Percentiles rank a stretch among this genome's conserved stretches.
These are phyloP conservation scores for Adansonia madagascariensis DNA, from an alignment of 441 rosid genomes.

Conservation along the genomic window DNA sequence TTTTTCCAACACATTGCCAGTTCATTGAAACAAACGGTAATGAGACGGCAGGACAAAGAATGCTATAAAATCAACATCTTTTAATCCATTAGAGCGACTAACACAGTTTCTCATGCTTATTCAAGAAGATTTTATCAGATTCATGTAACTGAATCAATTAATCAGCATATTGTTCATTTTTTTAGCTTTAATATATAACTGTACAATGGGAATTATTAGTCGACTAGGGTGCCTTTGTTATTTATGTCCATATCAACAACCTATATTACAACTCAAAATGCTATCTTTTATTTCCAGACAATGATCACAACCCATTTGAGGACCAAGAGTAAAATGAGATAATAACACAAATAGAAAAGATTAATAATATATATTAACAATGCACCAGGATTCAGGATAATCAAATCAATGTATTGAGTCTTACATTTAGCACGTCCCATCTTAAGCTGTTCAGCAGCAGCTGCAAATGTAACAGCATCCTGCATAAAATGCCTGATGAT, in stretches of 20 bases:
- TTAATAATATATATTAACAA: background rate
- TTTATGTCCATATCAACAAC: background rate
- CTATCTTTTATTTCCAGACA: background rate
- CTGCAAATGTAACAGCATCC: conserved; percentile 69
- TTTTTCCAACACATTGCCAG: background rate
- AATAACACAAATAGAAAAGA: background rate
- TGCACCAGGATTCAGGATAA: background rate
- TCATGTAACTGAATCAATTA: background rate
- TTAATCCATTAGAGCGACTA: background rate
- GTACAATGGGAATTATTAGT: background rate
- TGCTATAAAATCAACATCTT: background rate
- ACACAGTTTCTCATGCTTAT: background rate
- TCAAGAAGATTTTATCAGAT: background rate
- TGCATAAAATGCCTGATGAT: conserved; percentile 72
- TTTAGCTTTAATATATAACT: background rate
- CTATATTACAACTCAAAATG: conserved; percentile 2
- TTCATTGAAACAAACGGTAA: background rate
- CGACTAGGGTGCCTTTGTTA: background rate
- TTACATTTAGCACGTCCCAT: conserved; percentile 53
- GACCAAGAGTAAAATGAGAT: conserved; percentile 12
- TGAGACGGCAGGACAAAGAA: conserved; percentile 6
- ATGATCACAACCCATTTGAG: conserved; percentile 8
- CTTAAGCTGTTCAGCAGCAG: conserved; percentile 55
- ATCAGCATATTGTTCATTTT: background rate
- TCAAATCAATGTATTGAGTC: conserved; percentile 29